These are phyloP conservation scores for Schizosaccharomyces lindneri DNA, from an alignment of 805 yeast species.

Conservation along the genomic window DNA sequence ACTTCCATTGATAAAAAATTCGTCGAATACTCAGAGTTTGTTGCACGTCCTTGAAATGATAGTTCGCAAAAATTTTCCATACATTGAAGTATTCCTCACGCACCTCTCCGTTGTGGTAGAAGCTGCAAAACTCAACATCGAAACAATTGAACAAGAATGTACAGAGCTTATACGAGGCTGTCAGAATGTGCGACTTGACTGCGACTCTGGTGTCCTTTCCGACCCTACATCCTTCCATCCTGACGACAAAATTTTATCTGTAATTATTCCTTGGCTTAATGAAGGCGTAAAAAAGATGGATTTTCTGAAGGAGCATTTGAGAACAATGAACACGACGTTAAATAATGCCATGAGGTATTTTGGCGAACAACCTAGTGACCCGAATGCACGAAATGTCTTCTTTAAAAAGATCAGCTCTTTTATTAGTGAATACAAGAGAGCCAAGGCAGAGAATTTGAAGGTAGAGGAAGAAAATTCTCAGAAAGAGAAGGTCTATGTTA, in stretches of 20 bases:
- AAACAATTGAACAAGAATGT: slow-evolving; percentile 57
- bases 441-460: slow-evolving; percentile 50
- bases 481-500: neutral
- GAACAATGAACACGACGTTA: slow-evolving; percentile 38
- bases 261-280: slow-evolving; percentile 41
- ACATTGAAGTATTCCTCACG: slow-evolving; percentile 39
- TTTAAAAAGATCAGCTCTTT: slow-evolving; percentile 63
- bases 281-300: slow-evolving; percentile 50
- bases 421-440: slow-evolving; percentile 52
- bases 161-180: slow-evolving; percentile 33
- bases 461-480: slow-evolving; percentile 55
- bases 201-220: slow-evolving; percentile 65
- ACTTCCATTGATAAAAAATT: slow-evolving; percentile 73
- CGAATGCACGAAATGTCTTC: slow-evolving; percentile 38
- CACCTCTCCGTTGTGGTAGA: slow-evolving; percentile 36
- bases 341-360: slow-evolving; percentile 51
- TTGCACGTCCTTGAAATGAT: slow-evolving; percentile 78
- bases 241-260: slow-evolving; percentile 39
- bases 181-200: slow-evolving; percentile 44
- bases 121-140: slow-evolving; percentile 40
- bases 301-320: slow-evolving; percentile 36
- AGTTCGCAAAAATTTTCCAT: slow-evolving; percentile 65
- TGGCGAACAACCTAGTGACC: slow-evolving; percentile 71
- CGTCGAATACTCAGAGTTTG: slow-evolving; percentile 64
- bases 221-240: slow-evolving; percentile 64